A percentile compares a stretch with the other conserved stretches of the same genome.
These are phyloP conservation scores for Pythium chondricola DNA, from an alignment of 352 stramenopile genomes.

Conservation along the genomic window DNA sequence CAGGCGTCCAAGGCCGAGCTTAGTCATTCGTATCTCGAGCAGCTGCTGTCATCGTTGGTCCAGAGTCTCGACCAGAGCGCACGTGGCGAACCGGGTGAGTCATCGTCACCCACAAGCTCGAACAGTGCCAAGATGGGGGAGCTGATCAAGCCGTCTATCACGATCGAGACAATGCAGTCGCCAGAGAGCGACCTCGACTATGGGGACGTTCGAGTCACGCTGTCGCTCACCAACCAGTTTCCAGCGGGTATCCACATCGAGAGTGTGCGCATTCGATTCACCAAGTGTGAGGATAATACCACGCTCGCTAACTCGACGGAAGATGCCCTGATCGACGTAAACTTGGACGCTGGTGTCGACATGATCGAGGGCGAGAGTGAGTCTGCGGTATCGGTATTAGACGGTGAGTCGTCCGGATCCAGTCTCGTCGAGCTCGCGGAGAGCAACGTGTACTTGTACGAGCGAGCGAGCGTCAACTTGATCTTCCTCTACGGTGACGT, in stretches of 20 bases:
- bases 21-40: slow-evolving; percentile 37
- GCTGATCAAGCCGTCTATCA: slow-evolving; percentile 39
- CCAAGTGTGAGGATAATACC: neutral
- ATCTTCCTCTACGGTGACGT: slow-evolving; percentile 43
- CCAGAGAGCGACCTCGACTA: slow-evolving; percentile 34
- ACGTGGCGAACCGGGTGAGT: neutral
- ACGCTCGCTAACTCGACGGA: neutral
- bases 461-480: slow-evolving; percentile 43
- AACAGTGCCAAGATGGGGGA: slow-evolving; percentile 41
- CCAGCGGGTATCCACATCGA: slow-evolving; percentile 51
- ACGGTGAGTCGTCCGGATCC: too few relatives aligned
- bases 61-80: slow-evolving; percentile 20
- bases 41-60: slow-evolving; percentile 42
- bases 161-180: slow-evolving; percentile 52
- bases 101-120: neutral
- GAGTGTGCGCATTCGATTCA: slow-evolving; percentile 41
- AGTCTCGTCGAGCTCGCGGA: slow-evolving; percentile 43
- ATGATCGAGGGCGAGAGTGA: neutral
- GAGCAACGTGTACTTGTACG: slow-evolving; percentile 50
- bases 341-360: neutral
- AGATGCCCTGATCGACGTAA: neutral
- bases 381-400: neutral
- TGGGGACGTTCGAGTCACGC: slow-evolving; percentile 47
- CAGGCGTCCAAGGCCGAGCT: slow-evolving; percentile 43
- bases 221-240: slow-evolving; percentile 56